Evolutionary conservation across 129 eudicot species (phyloP).

Genomic region (Artemisia argyi): DNA sequence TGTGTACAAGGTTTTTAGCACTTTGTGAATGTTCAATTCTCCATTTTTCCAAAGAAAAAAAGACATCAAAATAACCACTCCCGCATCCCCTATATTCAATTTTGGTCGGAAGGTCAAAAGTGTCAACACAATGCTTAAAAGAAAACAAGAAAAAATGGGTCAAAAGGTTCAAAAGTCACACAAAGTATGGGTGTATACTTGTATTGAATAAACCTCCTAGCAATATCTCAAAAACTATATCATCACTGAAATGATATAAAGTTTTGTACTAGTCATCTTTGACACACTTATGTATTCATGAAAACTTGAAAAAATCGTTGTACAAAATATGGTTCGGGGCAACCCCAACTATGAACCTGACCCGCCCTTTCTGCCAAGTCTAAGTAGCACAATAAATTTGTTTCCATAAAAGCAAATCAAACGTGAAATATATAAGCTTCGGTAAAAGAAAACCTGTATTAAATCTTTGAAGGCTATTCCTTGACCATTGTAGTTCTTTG

Average conservation of each 20-base stretch:
- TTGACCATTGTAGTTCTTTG: conserved; percentile 63
- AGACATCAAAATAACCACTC: not conserved
- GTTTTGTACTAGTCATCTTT: not conserved
- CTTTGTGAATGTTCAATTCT: not conserved
- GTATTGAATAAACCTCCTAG: too few species aligned
- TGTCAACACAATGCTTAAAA: not conserved
- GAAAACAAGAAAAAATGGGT: not conserved
- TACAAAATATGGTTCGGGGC: too few species aligned
- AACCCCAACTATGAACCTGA: not conserved
- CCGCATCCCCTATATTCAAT: not conserved
- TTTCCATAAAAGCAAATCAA: not conserved
- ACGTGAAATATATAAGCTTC: not conserved
- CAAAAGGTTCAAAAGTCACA: not conserved
- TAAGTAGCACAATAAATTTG: not conserved
- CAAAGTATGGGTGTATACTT: not conserved
- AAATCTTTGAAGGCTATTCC: conserved; percentile 80
- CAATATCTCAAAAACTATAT: not conserved
- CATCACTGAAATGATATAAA: not conserved
- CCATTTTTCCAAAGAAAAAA: not conserved
- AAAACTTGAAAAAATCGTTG: too few species aligned
- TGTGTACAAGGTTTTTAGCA: not conserved
- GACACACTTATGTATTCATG: not conserved
- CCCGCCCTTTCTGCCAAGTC: not conserved
- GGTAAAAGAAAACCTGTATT: conserved; percentile 57
- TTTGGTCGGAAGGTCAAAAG: not conserved